A percentile compares a stretch with the other conserved stretches of the same genome.
Evolutionary conservation across 169 alveolate species (phyloP).

Genomic region (Cryptosporidium viatorum): DNA sequence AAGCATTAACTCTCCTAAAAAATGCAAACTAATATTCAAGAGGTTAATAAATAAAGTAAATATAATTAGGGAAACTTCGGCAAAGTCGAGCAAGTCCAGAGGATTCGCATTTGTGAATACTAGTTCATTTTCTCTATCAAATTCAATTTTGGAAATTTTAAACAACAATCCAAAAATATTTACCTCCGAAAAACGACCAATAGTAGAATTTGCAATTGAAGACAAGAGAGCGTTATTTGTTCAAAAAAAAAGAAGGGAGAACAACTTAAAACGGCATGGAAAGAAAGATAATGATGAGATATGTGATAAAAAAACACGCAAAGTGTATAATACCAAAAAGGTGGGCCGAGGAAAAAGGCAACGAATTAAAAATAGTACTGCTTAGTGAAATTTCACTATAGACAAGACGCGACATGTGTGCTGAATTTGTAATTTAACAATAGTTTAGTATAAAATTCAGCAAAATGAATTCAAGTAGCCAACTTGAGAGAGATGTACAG

Average conservation of each 20-base stretch:
- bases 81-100: slow-evolving; percentile 21
- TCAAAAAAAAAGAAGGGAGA: slow-evolving; percentile 11
- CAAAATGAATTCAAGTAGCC: not conserved
- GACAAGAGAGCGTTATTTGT: slow-evolving; percentile 53
- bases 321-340: not conserved
- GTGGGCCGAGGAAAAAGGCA: slow-evolving; percentile 29
- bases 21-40: slow-evolving; percentile 10
- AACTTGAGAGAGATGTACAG: not conserved
- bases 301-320: not conserved
- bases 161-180: slow-evolving; percentile 55
- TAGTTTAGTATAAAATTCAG: not conserved
- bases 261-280: not conserved
- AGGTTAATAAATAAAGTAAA: slow-evolving; percentile 16
- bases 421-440: not conserved
- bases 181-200: slow-evolving; percentile 51
- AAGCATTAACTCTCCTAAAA: slow-evolving; percentile 4
- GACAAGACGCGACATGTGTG: slow-evolving; percentile 4
- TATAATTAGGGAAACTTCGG: slow-evolving; percentile 35
- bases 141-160: not conserved
- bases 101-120: slow-evolving; percentile 51
- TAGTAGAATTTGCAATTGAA: slow-evolving; percentile 70
- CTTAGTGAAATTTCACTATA: not conserved
- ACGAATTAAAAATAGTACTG: slow-evolving; percentile 8
- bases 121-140: slow-evolving; percentile 9
- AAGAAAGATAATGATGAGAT: not conserved